Evolutionary conservation across 2,329 filamentous ascomycete genomes (phyloP).

Genomic region (Orbilia ellipsospora): DNA sequence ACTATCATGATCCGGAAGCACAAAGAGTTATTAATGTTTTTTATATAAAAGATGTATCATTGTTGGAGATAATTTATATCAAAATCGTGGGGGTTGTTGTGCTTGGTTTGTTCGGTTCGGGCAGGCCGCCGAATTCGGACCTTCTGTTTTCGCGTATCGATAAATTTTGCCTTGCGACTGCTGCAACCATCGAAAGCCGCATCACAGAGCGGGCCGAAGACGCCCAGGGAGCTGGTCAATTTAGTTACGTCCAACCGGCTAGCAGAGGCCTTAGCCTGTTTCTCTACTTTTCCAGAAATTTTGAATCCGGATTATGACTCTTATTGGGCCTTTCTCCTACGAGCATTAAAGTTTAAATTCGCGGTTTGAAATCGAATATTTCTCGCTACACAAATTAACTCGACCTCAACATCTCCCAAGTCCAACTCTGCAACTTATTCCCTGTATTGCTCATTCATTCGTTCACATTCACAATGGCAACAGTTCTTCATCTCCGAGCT

Average conservation of each 20-base stretch:
- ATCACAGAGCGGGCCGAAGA: conserved; percentile 38
- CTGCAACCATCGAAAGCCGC: conserved; percentile 8
- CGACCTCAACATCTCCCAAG: background rate
- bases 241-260: conserved; percentile 27
- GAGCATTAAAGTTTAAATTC: background rate
- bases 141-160: conserved; percentile 35
- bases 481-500: conserved; percentile 62
- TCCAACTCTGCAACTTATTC: background rate
- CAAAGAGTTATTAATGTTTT: no score
- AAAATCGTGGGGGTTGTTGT: conserved; percentile 2
- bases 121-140: conserved; percentile 54
- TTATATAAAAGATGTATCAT: no score
- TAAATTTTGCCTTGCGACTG: background rate
- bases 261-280: conserved; percentile 52
- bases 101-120: conserved; percentile 28
- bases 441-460: background rate
- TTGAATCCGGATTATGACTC: background rate
- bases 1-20: no score
- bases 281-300: conserved; percentile 6
- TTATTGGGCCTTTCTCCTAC: conserved; percentile 1
- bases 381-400: background rate
- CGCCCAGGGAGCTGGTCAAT: conserved; percentile 21
- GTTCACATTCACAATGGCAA: conserved; percentile 59
- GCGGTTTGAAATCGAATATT: conserved; percentile 10
- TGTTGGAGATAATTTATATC: no score